Percentiles rank a stretch among this genome's conserved stretches.
Conservation (phyloP, 371 early-diverging fungal species). For the Mucor sp. region DNA sequence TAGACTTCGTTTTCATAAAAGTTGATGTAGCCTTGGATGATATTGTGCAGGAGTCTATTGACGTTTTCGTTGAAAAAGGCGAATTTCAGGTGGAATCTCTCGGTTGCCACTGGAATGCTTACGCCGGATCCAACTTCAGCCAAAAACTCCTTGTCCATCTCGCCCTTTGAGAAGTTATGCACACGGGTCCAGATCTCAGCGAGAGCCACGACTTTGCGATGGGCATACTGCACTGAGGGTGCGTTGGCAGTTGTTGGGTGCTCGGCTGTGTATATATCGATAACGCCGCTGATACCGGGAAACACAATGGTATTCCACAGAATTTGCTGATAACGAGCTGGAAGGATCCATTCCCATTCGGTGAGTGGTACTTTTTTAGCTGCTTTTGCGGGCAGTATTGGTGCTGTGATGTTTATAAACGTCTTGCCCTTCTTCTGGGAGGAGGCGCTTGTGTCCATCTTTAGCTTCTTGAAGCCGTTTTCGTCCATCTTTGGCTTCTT, state of each 20-base stretch:
- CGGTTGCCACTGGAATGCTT: neutral
- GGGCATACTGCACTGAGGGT: neutral
- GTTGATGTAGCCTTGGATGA: neutral
- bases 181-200: neutral
- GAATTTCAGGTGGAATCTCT: neutral
- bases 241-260: neutral
- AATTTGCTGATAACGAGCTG: neutral
- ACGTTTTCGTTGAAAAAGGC: neutral
- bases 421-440: neutral
- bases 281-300: neutral
- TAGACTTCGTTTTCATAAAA: neutral
- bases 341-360: neutral
- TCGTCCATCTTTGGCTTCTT: neutral
- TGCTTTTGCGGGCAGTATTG: neutral
- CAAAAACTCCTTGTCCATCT: neutral
- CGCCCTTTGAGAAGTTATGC: neutral
- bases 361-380: neutral
- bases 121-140: neutral
- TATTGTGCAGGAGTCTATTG: neutral
- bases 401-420: neutral
- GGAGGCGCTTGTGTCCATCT: no score
- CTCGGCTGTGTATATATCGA: neutral
- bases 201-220: neutral
- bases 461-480: neutral
- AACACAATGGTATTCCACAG: neutral